phyloP scores from a whole-genome alignment of 371 early-diverging fungal genomes.

The Basidiobolus meristosporus region DNA sequence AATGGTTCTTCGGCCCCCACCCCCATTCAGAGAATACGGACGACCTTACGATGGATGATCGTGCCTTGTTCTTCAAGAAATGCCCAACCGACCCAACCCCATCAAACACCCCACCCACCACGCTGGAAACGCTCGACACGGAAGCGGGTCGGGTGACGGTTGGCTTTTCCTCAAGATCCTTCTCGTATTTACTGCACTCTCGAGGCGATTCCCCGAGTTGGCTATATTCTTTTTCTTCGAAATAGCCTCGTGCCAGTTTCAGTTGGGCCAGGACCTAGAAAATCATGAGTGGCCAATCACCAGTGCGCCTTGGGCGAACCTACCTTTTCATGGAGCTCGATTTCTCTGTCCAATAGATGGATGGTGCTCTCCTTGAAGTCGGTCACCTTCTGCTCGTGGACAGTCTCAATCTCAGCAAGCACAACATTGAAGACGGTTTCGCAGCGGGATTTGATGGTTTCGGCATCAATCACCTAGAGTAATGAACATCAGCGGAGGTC shows the following conservation, averaged over 20 bases:
- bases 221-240: conserved; percentile 13
- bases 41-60: conserved; percentile 10
- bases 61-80: conserved; percentile 13
- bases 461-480: conserved; percentile 12
- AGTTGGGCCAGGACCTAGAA: conserved; percentile 13
- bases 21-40: conserved; percentile 10
- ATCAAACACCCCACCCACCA: conserved; percentile 22
- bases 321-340: conserved; percentile 18
- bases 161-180: conserved; percentile 12
- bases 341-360: conserved; percentile 15
- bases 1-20: no score
- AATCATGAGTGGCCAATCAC: neutral
- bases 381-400: conserved; percentile 15
- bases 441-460: conserved; percentile 16
- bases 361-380: conserved; percentile 15
- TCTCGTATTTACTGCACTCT: conserved; percentile 10
- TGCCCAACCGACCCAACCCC: conserved; percentile 17
- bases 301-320: neutral
- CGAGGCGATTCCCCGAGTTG: conserved; percentile 10
- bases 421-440: conserved; percentile 21
- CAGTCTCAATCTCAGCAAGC: conserved; percentile 16
- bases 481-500: no score
- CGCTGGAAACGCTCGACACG: conserved; percentile 14
- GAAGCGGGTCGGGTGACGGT: conserved; percentile 14
- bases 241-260: conserved; percentile 12